These are phyloP conservation scores for Manihot esculenta DNA, from an alignment of 441 rosid genomes.

Conservation along the genomic window DNA sequence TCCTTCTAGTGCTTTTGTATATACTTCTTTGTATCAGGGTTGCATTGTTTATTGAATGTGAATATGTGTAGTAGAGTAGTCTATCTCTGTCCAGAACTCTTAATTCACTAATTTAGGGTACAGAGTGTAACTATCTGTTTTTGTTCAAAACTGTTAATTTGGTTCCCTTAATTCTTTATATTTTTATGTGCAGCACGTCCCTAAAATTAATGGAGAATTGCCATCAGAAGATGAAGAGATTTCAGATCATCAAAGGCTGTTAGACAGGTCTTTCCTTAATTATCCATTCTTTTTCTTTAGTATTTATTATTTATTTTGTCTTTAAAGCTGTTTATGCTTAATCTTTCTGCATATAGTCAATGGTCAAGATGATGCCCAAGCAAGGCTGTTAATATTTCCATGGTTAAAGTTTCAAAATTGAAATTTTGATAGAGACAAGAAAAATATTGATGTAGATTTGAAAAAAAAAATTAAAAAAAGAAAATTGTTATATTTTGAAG, in stretches of 20 bases:
- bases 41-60: no score
- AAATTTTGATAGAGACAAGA: no score
- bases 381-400: no score
- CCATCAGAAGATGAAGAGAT: slow-evolving; percentile 78
- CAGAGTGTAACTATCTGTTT: no score
- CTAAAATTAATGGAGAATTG: slow-evolving; percentile 80
- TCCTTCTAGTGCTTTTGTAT: not conserved
- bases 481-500: no score
- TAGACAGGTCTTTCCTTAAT: slow-evolving; percentile 54
- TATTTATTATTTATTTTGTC: no score
- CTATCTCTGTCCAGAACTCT: not conserved
- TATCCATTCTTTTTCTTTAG: no score
- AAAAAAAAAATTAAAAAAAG: no score
- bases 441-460: no score
- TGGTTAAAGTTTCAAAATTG: no score
- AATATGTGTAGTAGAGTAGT: not conserved
- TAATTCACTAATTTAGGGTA: no score
- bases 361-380: not conserved
- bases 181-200: slow-evolving; percentile 66
- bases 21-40: not conserved
- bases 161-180: slow-evolving; percentile 10
- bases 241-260: slow-evolving; percentile 84
- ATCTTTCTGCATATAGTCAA: not conserved
- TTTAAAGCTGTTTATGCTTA: not conserved
- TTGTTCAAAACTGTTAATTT: not conserved